These are phyloP conservation scores for Entoloma clypeatum DNA, from an alignment of 1,284 basidiomycete species.

Conservation along the genomic window DNA sequence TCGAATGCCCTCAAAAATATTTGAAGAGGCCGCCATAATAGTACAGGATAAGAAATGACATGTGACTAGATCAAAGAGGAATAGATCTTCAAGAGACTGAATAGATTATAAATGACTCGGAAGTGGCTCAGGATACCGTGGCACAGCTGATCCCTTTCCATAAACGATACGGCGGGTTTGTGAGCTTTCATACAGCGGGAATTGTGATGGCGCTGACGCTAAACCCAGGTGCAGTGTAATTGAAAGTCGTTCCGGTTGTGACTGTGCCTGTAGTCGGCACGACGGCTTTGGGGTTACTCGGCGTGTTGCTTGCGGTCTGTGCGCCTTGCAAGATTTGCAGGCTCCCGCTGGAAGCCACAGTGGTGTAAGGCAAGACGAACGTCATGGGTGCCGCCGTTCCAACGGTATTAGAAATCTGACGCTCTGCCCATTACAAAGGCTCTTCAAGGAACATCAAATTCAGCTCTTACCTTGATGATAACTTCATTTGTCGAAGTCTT, in stretches of 20 bases:
- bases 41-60: too few relatives aligned
- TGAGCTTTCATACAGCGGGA: too few relatives aligned
- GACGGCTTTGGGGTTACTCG: slow-evolving; percentile 42
- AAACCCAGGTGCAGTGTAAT: slow-evolving; percentile 54
- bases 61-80: too few relatives aligned
- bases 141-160: too few relatives aligned
- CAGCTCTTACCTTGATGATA: slow-evolving; percentile 54
- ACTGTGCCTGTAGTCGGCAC: slow-evolving; percentile 44
- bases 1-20: too few relatives aligned
- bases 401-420: slow-evolving; percentile 52
- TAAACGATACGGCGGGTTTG: too few relatives aligned
- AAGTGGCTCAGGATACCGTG: too few relatives aligned
- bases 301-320: slow-evolving; percentile 51
- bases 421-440: neutral
- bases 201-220: slow-evolving; percentile 55
- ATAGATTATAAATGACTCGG: too few relatives aligned
- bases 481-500: slow-evolving; percentile 39
- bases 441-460: neutral
- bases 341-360: slow-evolving; percentile 40
- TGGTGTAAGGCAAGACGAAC: slow-evolving; percentile 54
- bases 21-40: too few relatives aligned
- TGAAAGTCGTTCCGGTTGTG: slow-evolving; percentile 45
- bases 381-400: slow-evolving; percentile 37
- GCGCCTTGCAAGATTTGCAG: slow-evolving; percentile 47
- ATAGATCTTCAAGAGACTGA: too few relatives aligned